phyloP scores from a whole-genome alignment of 2,329 filamentous ascomycete genomes.

The Fusarium tanahbumbuense region DNA sequence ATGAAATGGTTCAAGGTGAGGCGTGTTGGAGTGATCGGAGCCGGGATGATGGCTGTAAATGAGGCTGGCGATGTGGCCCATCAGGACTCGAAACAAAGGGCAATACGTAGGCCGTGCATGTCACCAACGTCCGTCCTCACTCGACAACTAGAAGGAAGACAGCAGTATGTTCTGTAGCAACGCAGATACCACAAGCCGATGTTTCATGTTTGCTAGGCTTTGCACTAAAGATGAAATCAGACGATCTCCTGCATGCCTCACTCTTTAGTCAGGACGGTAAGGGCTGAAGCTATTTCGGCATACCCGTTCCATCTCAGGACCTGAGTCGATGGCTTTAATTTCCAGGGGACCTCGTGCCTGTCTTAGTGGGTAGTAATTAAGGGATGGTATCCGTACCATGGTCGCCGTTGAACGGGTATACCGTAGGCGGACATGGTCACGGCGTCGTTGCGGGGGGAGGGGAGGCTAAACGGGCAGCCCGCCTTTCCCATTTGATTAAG shows the following conservation, averaged over 20 bases:
- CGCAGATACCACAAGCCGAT: conserved; percentile 13
- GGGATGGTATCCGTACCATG: background rate
- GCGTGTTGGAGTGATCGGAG: conserved; percentile 10
- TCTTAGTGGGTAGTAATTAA: background rate
- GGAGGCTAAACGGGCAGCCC: conserved; percentile 8
- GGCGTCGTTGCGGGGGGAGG: conserved; percentile 5
- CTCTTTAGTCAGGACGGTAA: conserved; percentile 16
- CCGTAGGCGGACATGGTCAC: conserved; percentile 13
- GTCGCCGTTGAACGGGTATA: conserved; percentile 18
- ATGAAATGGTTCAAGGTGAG: conserved; percentile 33
- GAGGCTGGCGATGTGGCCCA: conserved; percentile 42
- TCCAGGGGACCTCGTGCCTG: background rate
- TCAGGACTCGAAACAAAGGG: conserved; percentile 19
- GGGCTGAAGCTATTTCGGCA: conserved; percentile 11
- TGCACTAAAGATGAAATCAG: conserved; percentile 19
- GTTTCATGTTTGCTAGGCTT: conserved; percentile 31
- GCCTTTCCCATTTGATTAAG: conserved; percentile 10
- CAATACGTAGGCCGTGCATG: conserved; percentile 32
- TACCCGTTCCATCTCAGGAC: conserved; percentile 8
- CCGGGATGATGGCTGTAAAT: conserved; percentile 46
- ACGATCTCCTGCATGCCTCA: conserved; percentile 29
- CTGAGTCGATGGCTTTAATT: background rate
- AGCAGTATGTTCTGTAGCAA: conserved; percentile 7
- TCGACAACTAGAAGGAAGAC: background rate
- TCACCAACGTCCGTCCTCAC: background rate